Base-by-base conservation (phyloP, 2,329 filamentous ascomycete genomes). In the Westerdykella sp. region DNA sequence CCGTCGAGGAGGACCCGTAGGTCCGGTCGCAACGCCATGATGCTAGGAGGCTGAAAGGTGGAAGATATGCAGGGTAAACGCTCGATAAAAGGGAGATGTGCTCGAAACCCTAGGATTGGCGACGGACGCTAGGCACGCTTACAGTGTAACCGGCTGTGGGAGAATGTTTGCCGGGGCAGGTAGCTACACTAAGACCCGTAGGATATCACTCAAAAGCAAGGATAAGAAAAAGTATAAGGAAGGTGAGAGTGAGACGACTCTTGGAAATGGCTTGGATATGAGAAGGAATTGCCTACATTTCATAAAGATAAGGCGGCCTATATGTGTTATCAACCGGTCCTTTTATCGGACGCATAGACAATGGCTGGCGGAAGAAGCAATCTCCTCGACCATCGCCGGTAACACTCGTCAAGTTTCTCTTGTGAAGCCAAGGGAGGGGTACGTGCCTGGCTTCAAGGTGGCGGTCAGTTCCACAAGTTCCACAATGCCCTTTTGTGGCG, bases 1-100 rank as follows among this genome's bases (percentile, higher is more conserved):
- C 59, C 63, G 46, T 65, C 59, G 14, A 65, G 48, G 31, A 61
- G 44, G 37, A 67, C 44, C 36, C 61, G 56, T 30, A 66, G 45
- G 28, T 46, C 49, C 40, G 58, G 53, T 45, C 23, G 42, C n/a
- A 30, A 16, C 23, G 55, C 42, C 62, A 65, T 66, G 22, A 46
- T 60, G 44, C 30, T 28, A 34, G 40, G 13, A 42, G 34, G 30
- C 39, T 31, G 44, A 43, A 35, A 41, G 43, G 48, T 47, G 23
- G 23, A 46, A 48, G 43, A 50, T 51, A 63, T 55, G 54, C 55
- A 64, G 57, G 57, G 56, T 51, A 54, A 41, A 41, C 39, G 9
- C 11, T 41, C 51, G 50, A 57, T 50, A 43, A 50, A 58, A 57
- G 54, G 53, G 54, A 34, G 45, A 32, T 22, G 21, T 16, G 23